phyloP scores from a whole-genome alignment of 2,329 filamentous ascomycete genomes.

The Elsinoe necatrix region DNA sequence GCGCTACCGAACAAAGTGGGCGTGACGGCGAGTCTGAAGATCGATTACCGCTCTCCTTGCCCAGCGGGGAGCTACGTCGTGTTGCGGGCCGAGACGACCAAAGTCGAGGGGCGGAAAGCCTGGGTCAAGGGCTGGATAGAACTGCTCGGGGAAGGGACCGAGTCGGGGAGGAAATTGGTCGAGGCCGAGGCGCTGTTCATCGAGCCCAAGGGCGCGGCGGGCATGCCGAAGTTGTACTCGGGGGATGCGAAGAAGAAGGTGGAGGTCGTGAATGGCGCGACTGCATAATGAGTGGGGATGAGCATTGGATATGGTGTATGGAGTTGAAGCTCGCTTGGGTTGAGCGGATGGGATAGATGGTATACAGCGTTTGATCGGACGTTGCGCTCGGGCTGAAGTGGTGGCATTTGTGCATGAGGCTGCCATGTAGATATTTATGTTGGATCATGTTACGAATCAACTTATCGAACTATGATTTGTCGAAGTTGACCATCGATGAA shows the following conservation, averaged over 20 bases:
- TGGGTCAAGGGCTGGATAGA: conserved; percentile 87
- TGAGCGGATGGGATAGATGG: neutral
- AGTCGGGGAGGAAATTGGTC: conserved; percentile 56
- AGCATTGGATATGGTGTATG: neutral
- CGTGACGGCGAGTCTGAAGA: conserved; percentile 75
- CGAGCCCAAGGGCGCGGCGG: conserved; percentile 70
- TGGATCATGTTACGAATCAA: too few species aligned
- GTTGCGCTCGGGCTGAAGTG: neutral
- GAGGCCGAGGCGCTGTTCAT: conserved; percentile 83
- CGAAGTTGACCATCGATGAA: too few species aligned
- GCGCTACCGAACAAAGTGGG: conserved; percentile 78
- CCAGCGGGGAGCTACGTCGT: conserved; percentile 69
- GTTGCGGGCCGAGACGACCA: conserved; percentile 67
- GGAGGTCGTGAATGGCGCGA: neutral
- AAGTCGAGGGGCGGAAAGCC: conserved; percentile 85
- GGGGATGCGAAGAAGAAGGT: neutral
- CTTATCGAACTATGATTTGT: too few species aligned
- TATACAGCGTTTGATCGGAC: neutral
- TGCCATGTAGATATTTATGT: too few species aligned
- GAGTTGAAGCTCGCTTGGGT: neutral
- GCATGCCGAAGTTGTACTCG: conserved; percentile 27
- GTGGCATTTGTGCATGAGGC: neutral
- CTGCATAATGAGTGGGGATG: neutral
- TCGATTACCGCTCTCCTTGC: conserved; percentile 75
- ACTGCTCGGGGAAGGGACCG: conserved; percentile 50